Evolutionary conservation across 805 yeast genomes (phyloP).

Genomic region (Ogataea pignaliae): DNA sequence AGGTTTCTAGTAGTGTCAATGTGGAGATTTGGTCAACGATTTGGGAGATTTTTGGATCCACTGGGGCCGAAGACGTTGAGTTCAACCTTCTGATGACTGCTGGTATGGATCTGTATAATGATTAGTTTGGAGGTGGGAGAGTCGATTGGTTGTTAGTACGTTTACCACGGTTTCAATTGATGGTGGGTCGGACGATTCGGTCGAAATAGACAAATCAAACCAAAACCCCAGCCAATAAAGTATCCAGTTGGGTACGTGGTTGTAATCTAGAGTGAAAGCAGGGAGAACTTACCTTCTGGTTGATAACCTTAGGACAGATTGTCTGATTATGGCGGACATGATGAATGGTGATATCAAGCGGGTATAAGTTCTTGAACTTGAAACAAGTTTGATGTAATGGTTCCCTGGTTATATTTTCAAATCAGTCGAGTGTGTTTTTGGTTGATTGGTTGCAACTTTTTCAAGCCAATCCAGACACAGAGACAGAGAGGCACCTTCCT

Average conservation of each 20-base stretch:
- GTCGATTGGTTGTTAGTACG: too few relatives aligned
- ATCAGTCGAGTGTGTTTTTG: too few relatives aligned
- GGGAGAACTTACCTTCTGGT: constrained; percentile 1
- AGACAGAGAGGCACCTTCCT: too few relatives aligned
- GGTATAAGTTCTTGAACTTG: background rate
- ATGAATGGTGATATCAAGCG: background rate
- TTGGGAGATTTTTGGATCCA: constrained; percentile 80
- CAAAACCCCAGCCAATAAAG: background rate
- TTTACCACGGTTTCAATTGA: too few relatives aligned
- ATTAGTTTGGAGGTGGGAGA: background rate
- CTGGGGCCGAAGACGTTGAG: constrained; percentile 47
- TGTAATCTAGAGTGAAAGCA: background rate
- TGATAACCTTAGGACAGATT: constrained; percentile 7
- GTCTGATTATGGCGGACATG: background rate
- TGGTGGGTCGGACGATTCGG: too few relatives aligned
- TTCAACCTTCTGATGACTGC: constrained; percentile 38
- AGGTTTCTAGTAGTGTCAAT: constrained; percentile 88
- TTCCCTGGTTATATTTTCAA: too few relatives aligned
- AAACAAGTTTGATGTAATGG: too few relatives aligned
- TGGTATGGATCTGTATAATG: constrained; percentile 4
- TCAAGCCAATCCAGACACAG: too few relatives aligned
- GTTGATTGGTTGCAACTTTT: too few relatives aligned
- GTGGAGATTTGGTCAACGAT: constrained; percentile 90
- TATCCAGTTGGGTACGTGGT: background rate
- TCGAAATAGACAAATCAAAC: too few relatives aligned